Evolutionary conservation across 768 basidiomycete genomes (phyloP).

Genomic region (Pleurotus tuoliensis): DNA sequence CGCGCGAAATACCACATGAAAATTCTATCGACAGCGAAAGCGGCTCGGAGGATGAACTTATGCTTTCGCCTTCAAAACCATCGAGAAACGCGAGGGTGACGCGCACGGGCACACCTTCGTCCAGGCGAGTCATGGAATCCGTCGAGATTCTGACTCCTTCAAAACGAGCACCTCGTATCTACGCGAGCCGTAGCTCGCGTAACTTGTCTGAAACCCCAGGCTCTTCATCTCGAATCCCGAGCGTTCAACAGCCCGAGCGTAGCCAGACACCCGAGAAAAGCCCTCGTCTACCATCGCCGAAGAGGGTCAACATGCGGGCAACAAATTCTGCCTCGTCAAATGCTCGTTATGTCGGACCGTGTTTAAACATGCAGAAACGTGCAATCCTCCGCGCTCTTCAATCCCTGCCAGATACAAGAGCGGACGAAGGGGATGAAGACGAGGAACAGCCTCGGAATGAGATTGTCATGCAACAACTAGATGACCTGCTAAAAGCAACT

Average conservation of each 20-base stretch:
- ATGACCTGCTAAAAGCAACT: constrained; percentile 67
- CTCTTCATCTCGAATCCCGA: neutral
- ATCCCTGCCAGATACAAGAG: constrained; percentile 10
- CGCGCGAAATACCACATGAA: too few species aligned
- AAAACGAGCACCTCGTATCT: neutral
- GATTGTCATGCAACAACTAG: constrained; percentile 53
- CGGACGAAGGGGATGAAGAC: constrained; percentile 21
- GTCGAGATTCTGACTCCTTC: constrained; percentile 7
- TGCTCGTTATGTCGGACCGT: constrained; percentile 39
- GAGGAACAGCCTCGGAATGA: constrained; percentile 41
- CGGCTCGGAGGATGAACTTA: constrained; percentile 19
- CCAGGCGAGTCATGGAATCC: neutral
- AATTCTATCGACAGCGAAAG: neutral
- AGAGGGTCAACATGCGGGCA: neutral
- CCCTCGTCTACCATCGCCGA: neutral
- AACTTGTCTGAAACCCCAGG: neutral
- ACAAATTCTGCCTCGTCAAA: too few species aligned
- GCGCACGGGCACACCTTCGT: neutral
- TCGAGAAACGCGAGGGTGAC: neutral
- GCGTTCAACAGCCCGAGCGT: neutral
- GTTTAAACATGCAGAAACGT: constrained; percentile 54
- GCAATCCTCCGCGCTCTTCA: constrained; percentile 47
- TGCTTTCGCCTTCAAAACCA: constrained; percentile 16
- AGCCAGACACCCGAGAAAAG: neutral
- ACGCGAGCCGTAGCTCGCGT: neutral